These are phyloP conservation scores for Neocatenulostroma microsporum DNA, from an alignment of 2,329 filamentous ascomycete genomes.

Conservation along the genomic window DNA sequence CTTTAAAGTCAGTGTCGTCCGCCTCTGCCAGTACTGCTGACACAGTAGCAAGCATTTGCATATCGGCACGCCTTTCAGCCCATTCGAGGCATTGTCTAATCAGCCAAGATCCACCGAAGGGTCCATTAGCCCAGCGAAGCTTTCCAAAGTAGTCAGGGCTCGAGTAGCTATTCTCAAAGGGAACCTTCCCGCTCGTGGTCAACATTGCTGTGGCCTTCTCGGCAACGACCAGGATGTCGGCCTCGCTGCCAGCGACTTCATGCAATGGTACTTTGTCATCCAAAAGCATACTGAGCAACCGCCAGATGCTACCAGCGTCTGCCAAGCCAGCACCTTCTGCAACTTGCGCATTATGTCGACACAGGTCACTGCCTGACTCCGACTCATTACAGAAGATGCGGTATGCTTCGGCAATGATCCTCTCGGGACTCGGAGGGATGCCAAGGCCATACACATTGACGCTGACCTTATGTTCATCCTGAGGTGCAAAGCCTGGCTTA, in stretches of 20 bases:
- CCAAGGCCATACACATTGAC: conserved; percentile 66
- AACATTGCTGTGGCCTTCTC: neutral
- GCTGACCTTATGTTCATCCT: conserved; percentile 51
- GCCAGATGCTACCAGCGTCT: conserved; percentile 77
- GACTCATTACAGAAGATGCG: conserved; percentile 69
- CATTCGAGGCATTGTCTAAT: conserved; percentile 51
- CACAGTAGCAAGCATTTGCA: conserved; percentile 60
- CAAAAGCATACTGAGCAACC: conserved; percentile 67
- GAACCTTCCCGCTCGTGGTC: too few relatives aligned
- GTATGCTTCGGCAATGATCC: conserved; percentile 69
- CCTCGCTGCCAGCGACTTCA: conserved; percentile 46
- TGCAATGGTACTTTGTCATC: conserved; percentile 63
- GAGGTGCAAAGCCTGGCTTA: conserved; percentile 10
- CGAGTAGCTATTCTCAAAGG: neutral
- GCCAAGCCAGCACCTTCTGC: conserved; percentile 62
- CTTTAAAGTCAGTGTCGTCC: too few relatives aligned
- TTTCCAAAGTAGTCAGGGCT: conserved; percentile 5
- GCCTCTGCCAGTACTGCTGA: conserved; percentile 52
- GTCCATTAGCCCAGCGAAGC: conserved; percentile 48
- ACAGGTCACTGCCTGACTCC: conserved; percentile 54
- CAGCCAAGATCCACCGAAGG: conserved; percentile 49
- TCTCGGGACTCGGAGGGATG: conserved; percentile 53
- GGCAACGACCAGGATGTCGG: conserved; percentile 5
- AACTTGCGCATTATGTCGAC: conserved; percentile 71
- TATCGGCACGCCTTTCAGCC: conserved; percentile 53